Evolutionary conservation across 1,284 basidiomycete genomes (phyloP), one percentile per base, ranked within the genome.

Genomic region (Rugosomyces carneus): DNA sequence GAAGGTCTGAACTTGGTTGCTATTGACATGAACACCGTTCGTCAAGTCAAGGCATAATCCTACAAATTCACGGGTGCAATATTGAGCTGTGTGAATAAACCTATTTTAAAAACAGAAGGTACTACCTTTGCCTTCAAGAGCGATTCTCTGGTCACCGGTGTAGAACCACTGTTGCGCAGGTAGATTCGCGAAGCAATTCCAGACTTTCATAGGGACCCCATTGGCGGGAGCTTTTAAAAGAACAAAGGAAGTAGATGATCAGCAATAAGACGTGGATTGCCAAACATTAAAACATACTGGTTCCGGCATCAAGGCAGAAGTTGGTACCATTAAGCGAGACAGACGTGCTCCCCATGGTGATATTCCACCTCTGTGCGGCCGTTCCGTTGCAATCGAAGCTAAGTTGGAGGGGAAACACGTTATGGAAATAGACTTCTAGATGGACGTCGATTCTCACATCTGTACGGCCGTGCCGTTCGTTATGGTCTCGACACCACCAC

Each of bases 381-480:
- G 44, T 40, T 8, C 29, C 23, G 13, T 45, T 45, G 15, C 44
- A 45, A 26, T 45, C 44, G 19, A 40, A 45, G 38, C 38, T 45
- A 15, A 10, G 10, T n/a, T n/a, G n/a, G n/a, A n/a, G n/a, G n/a
- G n/a, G n/a, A n/a, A n/a, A n/a, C n/a, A n/a, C n/a, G n/a, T n/a
- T n/a, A n/a, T n/a, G n/a, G n/a, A n/a, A n/a, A n/a, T n/a, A 26
- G 24, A 26, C 10, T 26, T 26, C 5, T 26, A 5, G 24, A 26
- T 5, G 10, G 24, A 10, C 24, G 24, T 26, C 24, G 24, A 18
- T 1, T 45, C 52, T n/a, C 43, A 60, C 62, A 62, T 57, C 44
- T 62, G 59, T 2, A 60, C 57, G 3, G 54, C 45, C 2, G 58
- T 59, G 5, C 56, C 61, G 40, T 62, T 56, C 8, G 47, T 49